These are phyloP conservation scores for Plasmodium coatneyi DNA, from an alignment of 169 alveolate genomes.

Conservation along the genomic window DNA sequence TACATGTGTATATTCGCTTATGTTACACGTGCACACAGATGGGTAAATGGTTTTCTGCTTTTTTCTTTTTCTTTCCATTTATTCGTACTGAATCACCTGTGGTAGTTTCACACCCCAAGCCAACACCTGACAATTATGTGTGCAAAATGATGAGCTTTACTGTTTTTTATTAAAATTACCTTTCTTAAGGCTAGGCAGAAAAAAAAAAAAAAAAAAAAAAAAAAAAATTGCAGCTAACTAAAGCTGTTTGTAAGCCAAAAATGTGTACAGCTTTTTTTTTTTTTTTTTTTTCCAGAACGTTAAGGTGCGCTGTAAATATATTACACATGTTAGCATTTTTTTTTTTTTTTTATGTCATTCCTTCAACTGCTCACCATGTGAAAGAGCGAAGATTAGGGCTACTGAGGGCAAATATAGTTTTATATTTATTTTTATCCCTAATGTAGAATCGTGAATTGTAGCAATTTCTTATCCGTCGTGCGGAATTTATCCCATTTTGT, in stretches of 20 bases:
- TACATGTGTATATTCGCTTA: not conserved
- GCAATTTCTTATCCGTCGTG: not conserved
- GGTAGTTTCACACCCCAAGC: constrained; percentile 7
- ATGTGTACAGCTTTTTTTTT: constrained; percentile 10
- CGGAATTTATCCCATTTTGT: not conserved
- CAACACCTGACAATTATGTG: constrained; percentile 10
- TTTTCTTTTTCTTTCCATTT: constrained; percentile 12
- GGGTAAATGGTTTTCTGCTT: not conserved
- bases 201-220: not conserved
- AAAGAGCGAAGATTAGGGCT: constrained; percentile 4
- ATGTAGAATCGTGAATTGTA: not conserved
- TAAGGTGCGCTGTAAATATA: not conserved
- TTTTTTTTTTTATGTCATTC: not conserved
- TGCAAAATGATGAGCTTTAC: constrained; percentile 23
- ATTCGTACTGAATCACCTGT: not conserved
- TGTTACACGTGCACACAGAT: not conserved
- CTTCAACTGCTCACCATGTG: not conserved
- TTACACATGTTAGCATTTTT: not conserved
- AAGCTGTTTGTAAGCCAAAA: constrained; percentile 2
- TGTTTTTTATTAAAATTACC: not conserved
- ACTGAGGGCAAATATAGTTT: not conserved
- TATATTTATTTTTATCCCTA: not conserved
- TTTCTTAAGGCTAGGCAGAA: not conserved
- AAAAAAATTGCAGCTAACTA: constrained; percentile 5
- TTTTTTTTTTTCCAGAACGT: not conserved